These are phyloP conservation scores for Moelleriella libera DNA, from an alignment of 2,329 filamentous ascomycete genomes.

Conservation along the genomic window DNA sequence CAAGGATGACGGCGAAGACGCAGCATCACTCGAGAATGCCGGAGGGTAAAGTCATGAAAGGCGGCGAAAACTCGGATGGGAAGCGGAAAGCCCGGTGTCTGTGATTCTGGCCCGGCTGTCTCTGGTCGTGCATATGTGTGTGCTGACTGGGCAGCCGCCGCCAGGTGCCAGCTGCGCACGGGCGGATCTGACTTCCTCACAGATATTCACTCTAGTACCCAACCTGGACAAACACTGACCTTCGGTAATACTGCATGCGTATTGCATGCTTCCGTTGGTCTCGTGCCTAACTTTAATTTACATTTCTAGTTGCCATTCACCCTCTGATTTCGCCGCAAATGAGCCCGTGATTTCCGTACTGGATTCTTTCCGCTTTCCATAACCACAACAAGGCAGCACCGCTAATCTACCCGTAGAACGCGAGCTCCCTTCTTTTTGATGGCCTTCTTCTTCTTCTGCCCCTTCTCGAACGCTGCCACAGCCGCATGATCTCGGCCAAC, in stretches of 20 bases:
- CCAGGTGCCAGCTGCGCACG: background rate
- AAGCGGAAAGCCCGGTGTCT: background rate
- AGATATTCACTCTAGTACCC: background rate
- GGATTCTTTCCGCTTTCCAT: too few species aligned
- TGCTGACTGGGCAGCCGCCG: background rate
- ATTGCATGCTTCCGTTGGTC: too few species aligned
- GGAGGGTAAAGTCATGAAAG: background rate
- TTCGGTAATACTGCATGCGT: too few species aligned
- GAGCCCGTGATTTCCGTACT: too few species aligned
- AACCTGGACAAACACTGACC: too few species aligned
- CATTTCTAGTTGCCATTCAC: too few species aligned
- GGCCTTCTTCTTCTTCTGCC: constrained; percentile 71
- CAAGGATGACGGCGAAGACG: background rate
- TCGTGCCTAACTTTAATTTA: too few species aligned
- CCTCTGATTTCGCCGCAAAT: too few species aligned
- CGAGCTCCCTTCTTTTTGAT: constrained; percentile 59
- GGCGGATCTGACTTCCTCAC: background rate
- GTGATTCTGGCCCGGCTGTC: background rate
- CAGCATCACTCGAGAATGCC: background rate
- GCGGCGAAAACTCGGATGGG: background rate
- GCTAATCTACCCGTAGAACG: constrained; percentile 57
- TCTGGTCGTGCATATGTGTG: background rate
- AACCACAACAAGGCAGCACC: too few species aligned
- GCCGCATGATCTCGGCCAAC: constrained; percentile 74
- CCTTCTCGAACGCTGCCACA: constrained; percentile 57